Percentiles rank a stretch among this genome's conserved stretches.
phyloP scores from a whole-genome alignment of 2,329 filamentous ascomycete genomes.

The Magnaporthiopsis incrustans region DNA sequence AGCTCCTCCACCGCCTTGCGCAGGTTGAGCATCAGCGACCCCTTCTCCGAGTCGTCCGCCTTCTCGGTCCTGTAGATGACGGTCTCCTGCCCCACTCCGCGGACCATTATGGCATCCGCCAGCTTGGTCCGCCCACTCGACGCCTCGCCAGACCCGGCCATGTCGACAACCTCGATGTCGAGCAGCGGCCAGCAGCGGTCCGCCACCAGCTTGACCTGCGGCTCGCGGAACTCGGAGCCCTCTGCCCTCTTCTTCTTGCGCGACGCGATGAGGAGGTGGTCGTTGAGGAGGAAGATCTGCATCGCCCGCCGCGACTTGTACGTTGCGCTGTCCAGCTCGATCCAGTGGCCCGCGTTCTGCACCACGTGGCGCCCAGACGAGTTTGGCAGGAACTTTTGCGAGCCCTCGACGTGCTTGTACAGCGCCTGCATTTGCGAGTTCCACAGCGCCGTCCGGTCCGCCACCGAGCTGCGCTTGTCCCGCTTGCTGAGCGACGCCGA shows the following conservation, averaged over 20 bases:
- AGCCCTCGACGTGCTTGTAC: constrained; percentile 96
- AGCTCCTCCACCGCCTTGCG: constrained; percentile 89
- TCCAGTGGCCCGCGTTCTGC: constrained; percentile 87
- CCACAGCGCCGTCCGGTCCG: constrained; percentile 58
- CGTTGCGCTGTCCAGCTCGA: constrained; percentile 93
- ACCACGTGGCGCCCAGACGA: constrained; percentile 87
- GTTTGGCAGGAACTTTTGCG: constrained; percentile 92
- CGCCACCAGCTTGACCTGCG: constrained; percentile 72
- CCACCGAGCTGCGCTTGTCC: constrained; percentile 85
- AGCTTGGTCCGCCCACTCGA: constrained; percentile 54
- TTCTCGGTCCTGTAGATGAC: constrained; percentile 93
- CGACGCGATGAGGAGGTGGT: constrained; percentile 84
- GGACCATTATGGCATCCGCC: constrained; percentile 81
- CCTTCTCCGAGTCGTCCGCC: constrained; percentile 69
- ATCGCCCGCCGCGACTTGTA: constrained; percentile 89
- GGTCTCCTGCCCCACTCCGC: constrained; percentile 76
- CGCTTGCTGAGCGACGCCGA: constrained; percentile 52
- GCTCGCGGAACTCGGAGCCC: constrained; percentile 42
- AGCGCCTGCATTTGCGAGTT: constrained; percentile 69
- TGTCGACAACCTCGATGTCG: constrained; percentile 87
- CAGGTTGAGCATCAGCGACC: constrained; percentile 75
- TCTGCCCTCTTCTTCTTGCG: constrained; percentile 89
- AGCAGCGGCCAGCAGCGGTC: constrained; percentile 91
- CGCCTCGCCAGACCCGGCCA: constrained; percentile 58
- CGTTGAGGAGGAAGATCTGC: constrained; percentile 87